Evolutionary conservation across 192 early-diverging fungal genomes (phyloP), one percentile per base, ranked within the genome.

Genomic region (Umbelopsis vinacea): DNA sequence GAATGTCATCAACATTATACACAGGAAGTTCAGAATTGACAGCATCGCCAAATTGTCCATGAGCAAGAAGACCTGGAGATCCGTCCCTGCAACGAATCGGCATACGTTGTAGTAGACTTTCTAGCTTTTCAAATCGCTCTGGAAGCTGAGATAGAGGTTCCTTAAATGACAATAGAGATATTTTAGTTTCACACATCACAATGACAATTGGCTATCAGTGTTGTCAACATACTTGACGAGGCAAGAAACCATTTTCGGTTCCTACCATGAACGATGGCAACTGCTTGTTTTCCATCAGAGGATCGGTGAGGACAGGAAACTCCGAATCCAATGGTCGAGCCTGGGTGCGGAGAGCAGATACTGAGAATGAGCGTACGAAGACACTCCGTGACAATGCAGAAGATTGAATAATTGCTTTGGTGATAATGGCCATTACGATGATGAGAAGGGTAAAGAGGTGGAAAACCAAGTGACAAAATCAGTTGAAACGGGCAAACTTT

Each of bases 41-140:
- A 22, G 89, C 93, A 9, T 89, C 89, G 8, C 94, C 94, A 70
- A 97, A 90, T 29, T 92, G 78, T 0, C 95, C 95, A 11, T 82
- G 85, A 29, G 92, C 89, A 46, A 96, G 81, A 17, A 96, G 77
- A n/a, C 95, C 95, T 22, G 79, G 71, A 33, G 82, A 78, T 11
- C 92, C 93, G 73, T 95, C 89, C 52, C 70, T 68, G 40, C 84
- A 76, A 46, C 80, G 79, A 68, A 96, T 74, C 11, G 95, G 88
- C 95, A 96, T 96, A 29, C 90, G 88, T 67, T 89, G 81, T 40
- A 96, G 82, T 1, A 95, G 71, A 21, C 83, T 76, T 60, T 95
- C 91, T 66, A 96, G 83, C 17, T 69, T 82, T 19, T 82, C 86
- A 79, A 91, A 96, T 73, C 87, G 78, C 50, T 85, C 81, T 12